Evolutionary conservation across 1,284 basidiomycete genomes (phyloP).

Genomic region (Irpex rosettiformis): DNA sequence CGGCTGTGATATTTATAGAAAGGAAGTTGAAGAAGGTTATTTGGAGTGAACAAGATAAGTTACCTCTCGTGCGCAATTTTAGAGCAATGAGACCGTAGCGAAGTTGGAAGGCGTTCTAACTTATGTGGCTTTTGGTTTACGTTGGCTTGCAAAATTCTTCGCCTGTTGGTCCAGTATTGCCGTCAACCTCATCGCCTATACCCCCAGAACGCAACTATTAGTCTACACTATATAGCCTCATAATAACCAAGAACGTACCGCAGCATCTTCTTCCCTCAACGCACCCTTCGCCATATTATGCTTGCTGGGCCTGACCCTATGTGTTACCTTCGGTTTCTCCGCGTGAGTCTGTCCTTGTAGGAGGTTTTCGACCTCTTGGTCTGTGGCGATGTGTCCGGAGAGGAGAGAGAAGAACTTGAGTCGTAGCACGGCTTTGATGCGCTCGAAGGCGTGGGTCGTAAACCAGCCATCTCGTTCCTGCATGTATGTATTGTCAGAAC

Average conservation of each 20-base stretch:
- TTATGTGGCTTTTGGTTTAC: slow-evolving; percentile 2
- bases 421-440: slow-evolving; percentile 81
- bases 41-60: no score
- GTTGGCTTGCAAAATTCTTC: slow-evolving; percentile 33
- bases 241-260: slow-evolving; percentile 43
- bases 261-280: slow-evolving; percentile 73
- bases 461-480: slow-evolving; percentile 88
- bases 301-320: slow-evolving; percentile 56
- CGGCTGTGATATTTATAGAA: no score
- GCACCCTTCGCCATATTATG: slow-evolving; percentile 87
- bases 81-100: no score
- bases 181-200: slow-evolving; percentile 26
- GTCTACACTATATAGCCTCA: background rate
- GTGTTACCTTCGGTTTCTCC: slow-evolving; percentile 37
- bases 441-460: slow-evolving; percentile 66
- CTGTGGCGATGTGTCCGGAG: slow-evolving; percentile 65
- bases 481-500: slow-evolving; percentile 25
- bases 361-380: slow-evolving; percentile 68
- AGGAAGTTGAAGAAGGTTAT: no score
- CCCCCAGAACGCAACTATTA: background rate
- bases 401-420: slow-evolving; percentile 86
- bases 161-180: slow-evolving; percentile 59
- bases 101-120: no score
- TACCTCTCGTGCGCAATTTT: no score
- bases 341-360: slow-evolving; percentile 47